Base-by-base conservation (phyloP, 2,329 filamentous ascomycete species). In the Fusarium subglutinans region DNA sequence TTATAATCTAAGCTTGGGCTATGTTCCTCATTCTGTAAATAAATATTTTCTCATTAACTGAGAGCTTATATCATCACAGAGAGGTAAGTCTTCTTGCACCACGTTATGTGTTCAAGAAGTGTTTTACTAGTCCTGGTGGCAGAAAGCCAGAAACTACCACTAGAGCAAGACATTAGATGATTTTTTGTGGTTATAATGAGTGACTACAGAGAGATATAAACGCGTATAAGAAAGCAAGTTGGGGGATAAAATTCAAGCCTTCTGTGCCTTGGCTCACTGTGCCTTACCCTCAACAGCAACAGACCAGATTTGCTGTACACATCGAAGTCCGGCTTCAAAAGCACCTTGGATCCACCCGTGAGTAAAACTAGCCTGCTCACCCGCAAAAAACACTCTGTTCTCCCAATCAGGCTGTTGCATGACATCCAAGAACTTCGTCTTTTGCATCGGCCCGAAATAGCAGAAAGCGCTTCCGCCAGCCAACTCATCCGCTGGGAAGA, bases 331-430 rank as follows among this genome's bases (percentile, higher is more conserved):
- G 11, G 61, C 61, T 8, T 60, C 55, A 44, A 64, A 64, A 1
- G 54, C 61, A 3, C 54, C 61, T 8, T 60, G 54, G 1, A 64
- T 60, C 61, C 61, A 64, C 4, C 54, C 37, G 2, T 60, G 61
- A 33, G 54, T 60, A 7, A 60, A 60, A 1, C 61, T 64, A 33
- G 61, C 61, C 55, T 64, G 61, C 6, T 64, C 55, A 12, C 61
- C 61, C 0, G 61, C 61, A 24, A 51, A 51, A 15, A 64, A 64
- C 0, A 60, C 37, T 3, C 61, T 60, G 1, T 64, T 40, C n/a
- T 43, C 61, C 61, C 54, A 64, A 8, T 51, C 61, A 22, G 61
- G 61, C 4, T 33, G 20, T 24, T 60, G 61, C 54, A 64, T 64
- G 1, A 18, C 18, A 18, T 64, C 6, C 6, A 64, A 12, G 17